Percentiles rank a stretch among this genome's conserved stretches.
These are phyloP conservation scores for Aspergillus ochraceoroseus DNA, from an alignment of 2,329 filamentous ascomycete species.

Conservation along the genomic window DNA sequence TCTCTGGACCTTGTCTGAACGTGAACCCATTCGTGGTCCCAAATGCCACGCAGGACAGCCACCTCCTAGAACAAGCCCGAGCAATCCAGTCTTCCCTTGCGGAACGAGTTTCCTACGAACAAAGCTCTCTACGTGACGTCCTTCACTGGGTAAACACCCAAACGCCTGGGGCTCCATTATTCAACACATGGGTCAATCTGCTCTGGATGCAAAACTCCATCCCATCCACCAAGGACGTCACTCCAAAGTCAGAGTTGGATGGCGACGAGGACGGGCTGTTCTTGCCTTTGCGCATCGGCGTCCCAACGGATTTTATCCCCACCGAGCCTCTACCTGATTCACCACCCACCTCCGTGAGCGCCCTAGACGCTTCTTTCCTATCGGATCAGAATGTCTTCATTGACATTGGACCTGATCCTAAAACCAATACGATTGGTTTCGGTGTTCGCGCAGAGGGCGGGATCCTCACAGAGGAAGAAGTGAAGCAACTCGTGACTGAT, in stretches of 20 bases:
- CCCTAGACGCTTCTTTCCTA: slow-evolving; percentile 24
- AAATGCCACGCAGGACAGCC: slow-evolving; percentile 6
- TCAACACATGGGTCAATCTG: slow-evolving; percentile 34
- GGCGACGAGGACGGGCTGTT: slow-evolving; percentile 15
- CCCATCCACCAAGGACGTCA: slow-evolving; percentile 4
- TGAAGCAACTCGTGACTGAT: slow-evolving; percentile 17
- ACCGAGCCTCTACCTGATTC: slow-evolving; percentile 9
- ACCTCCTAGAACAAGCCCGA: slow-evolving; percentile 15
- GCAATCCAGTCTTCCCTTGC: slow-evolving; percentile 25
- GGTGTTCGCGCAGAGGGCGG: slow-evolving; percentile 29
- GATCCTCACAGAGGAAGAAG: slow-evolving; percentile 17
- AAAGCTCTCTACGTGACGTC: slow-evolving; percentile 28
- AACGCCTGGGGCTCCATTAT: slow-evolving; percentile 16
- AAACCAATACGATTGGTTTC: slow-evolving; percentile 26
- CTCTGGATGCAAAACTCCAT: slow-evolving; percentile 26
- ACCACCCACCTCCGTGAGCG: slow-evolving; percentile 21
- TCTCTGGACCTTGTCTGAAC: slow-evolving; percentile 32
- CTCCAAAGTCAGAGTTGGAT: background rate
- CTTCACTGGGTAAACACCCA: slow-evolving; percentile 18
- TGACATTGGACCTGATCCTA: slow-evolving; percentile 26
- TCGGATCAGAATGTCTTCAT: slow-evolving; percentile 25
- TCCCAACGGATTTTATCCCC: slow-evolving; percentile 28
- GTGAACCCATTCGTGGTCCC: slow-evolving; percentile 27
- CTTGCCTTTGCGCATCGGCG: slow-evolving; percentile 23
- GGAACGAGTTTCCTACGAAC: slow-evolving; percentile 27